phyloP scores from a whole-genome alignment of 768 basidiomycete species.

The Trametes gibbosa region DNA sequence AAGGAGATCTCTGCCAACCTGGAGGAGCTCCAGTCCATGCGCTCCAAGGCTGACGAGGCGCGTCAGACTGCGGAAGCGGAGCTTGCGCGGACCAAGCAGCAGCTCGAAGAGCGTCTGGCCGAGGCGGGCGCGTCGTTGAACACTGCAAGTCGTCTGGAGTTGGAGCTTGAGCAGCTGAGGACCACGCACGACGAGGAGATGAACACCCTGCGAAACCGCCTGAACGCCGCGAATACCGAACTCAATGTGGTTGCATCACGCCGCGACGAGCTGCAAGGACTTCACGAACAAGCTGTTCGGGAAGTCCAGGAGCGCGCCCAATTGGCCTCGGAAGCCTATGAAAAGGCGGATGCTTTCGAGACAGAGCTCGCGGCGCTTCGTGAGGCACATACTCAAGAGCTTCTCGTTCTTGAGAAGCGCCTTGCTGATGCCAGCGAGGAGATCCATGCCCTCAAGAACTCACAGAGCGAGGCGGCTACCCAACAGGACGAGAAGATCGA shows the following conservation, averaged over 20 bases:
- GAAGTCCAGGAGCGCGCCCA: not conserved
- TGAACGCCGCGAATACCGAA: constrained; percentile 4
- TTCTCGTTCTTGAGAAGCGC: constrained; percentile 21
- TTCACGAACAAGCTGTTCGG: constrained; percentile 7
- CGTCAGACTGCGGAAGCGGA: constrained; percentile 19
- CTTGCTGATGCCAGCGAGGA: constrained; percentile 19
- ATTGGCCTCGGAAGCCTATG: not conserved
- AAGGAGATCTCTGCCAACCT: constrained; percentile 20
- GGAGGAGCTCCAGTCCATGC: constrained; percentile 9
- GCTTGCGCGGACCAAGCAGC: constrained; percentile 21
- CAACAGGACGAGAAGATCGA: constrained; percentile 19
- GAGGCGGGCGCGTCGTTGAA: constrained; percentile 18
- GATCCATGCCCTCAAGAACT: constrained; percentile 11
- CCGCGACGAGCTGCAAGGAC: constrained; percentile 13
- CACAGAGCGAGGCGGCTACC: constrained; percentile 15
- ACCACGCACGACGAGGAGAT: constrained; percentile 7
- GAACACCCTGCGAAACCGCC: not conserved
- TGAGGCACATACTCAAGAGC: constrained; percentile 16
- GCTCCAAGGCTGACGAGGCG: constrained; percentile 12
- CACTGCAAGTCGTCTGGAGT: constrained; percentile 19
- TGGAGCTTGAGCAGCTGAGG: constrained; percentile 10
- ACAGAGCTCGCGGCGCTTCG: constrained; percentile 9
- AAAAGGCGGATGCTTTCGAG: constrained; percentile 9
- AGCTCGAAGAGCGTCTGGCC: constrained; percentile 28
- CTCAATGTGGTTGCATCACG: constrained; percentile 1